phyloP scores from a whole-genome alignment of 2,329 filamentous ascomycete genomes.

The Aspergillus sp. region DNA sequence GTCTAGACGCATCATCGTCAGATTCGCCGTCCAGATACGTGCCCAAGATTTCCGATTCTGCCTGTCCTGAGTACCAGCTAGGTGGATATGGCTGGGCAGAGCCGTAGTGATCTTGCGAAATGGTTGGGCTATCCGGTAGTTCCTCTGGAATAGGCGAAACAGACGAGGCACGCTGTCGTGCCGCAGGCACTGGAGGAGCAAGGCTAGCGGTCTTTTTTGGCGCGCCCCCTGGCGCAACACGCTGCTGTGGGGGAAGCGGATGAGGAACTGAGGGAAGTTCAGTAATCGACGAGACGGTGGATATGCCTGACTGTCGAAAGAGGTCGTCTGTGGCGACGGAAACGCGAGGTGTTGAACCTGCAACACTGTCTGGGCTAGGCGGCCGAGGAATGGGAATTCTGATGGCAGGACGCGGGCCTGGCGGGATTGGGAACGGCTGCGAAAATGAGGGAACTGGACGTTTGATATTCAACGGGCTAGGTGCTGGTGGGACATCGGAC shows the following conservation, averaged over 20 bases:
- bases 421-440: slow-evolving; percentile 26
- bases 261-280: slow-evolving; percentile 28
- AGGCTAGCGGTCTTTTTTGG: slow-evolving; percentile 32
- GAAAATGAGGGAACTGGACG: slow-evolving; percentile 32
- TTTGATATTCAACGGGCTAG: slow-evolving; percentile 26
- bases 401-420: slow-evolving; percentile 20
- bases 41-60: slow-evolving; percentile 50
- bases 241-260: slow-evolving; percentile 24
- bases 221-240: slow-evolving; percentile 16
- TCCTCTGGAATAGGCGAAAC: slow-evolving; percentile 79
- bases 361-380: slow-evolving; percentile 25
- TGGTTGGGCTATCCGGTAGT: slow-evolving; percentile 55
- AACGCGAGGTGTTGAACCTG: slow-evolving; percentile 27
- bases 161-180: slow-evolving; percentile 59
- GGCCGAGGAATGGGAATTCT: slow-evolving; percentile 18
- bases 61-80: slow-evolving; percentile 60
- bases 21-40: slow-evolving; percentile 35
- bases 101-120: slow-evolving; percentile 61
- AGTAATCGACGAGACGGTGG: slow-evolving; percentile 34
- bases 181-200: slow-evolving; percentile 32
- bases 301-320: slow-evolving; percentile 30
- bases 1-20: slow-evolving; percentile 23
- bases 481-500: slow-evolving; percentile 23
- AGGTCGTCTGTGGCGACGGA: slow-evolving; percentile 34
- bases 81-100: slow-evolving; percentile 74